Evolutionary conservation across 805 yeast genomes (phyloP), one percentile per base, ranked within the genome.

Genomic region (Schizosaccharomyces pombe): DNA sequence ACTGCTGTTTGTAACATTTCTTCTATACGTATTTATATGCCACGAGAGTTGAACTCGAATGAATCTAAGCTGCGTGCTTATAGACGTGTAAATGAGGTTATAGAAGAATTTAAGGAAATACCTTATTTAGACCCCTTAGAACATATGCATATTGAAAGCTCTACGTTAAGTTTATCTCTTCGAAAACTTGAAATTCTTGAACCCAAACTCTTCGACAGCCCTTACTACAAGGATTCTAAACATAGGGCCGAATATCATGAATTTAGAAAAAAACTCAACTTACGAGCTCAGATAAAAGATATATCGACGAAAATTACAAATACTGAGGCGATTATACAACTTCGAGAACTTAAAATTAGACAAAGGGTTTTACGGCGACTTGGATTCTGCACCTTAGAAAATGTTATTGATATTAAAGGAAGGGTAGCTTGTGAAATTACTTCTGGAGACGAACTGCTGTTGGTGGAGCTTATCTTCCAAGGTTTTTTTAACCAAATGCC

Each of bases 401-500:
- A 91, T 66, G 80, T 91, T 57, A 93, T 91, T 59, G 96, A 91
- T 65, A 73, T 91, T 62, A 91, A 91, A 68, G 99, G 99, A 55
- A 76, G 97, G 12, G 97, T 91, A 55, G 96, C 95, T 0, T 89
- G 97, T 68, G 96, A 89, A 63, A 89, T 89, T 61, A 57, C 58
- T 47, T 60, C 57, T 32, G 63, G 63, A 30, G 78, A 75, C 60
- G 95, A 85, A 67, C 69, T 85, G 55, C 64, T 85, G 58, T 68
- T 91, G 54, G 91, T 98, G 0, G 98, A 91, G 65, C 70, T 91
- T 60, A 83, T 91, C 31, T 91, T 91, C 73, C 86, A 87, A 64
- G 97, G 97, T 75, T 82, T 84, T 28, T 91, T 91, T 70, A 85
- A 80, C 61, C 95, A 85, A 52, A 71, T 91, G 57, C 73, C 79